Base-by-base conservation (phyloP, 441 rosid species). In the Erodium texanum region DNA sequence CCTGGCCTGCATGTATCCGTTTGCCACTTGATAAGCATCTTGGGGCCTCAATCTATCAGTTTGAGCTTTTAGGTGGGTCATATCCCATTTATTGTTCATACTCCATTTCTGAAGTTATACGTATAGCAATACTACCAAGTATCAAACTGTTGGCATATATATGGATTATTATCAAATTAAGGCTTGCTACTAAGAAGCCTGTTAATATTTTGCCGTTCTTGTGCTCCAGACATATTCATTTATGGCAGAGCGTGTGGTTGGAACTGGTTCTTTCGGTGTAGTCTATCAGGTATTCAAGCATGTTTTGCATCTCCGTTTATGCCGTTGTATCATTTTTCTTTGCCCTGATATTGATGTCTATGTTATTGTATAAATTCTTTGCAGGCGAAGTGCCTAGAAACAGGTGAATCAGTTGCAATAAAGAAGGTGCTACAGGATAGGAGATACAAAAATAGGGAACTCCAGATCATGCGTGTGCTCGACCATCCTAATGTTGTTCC, bases 401-500 rank as follows among this genome's bases (percentile, higher is more conserved):
- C 94, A 73, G 97, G 98, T 74, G 98, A 93, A 69, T 77, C 86
- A 65, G 92, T 93, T 65, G 98, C 98, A 68, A 93, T 93, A 71
- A 93, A 93, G 82, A 93, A 93, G 84, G 98, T 93, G 82, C 88
- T 93, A 65, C 97, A 93, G 83, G 98, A 93, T 82, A 93, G 87
- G 81, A 90, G 98, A 67, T 93, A 93, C 78, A 93, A 93, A 88
- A 93, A 93, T 71, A 82, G 98, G 78, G 98, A 93, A 79, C 76
- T 93, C 62, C 98, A 93, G 78, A 93, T 93, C 70, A 93, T 90
- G 96, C 93, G 90, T 81, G 89, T 93, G 94, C 73, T 93, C 81
- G 97, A 93, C 80, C 98, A 93, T 81, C 97, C 98, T 65, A 93
- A 93, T 85, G 80, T 89, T 18, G 97, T 90, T 76, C 81, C 87